A percentile compares a stretch with the other conserved stretches of the same genome.
Evolutionary conservation across 345 rosid species (phyloP).

Genomic region (Punica granatum): DNA sequence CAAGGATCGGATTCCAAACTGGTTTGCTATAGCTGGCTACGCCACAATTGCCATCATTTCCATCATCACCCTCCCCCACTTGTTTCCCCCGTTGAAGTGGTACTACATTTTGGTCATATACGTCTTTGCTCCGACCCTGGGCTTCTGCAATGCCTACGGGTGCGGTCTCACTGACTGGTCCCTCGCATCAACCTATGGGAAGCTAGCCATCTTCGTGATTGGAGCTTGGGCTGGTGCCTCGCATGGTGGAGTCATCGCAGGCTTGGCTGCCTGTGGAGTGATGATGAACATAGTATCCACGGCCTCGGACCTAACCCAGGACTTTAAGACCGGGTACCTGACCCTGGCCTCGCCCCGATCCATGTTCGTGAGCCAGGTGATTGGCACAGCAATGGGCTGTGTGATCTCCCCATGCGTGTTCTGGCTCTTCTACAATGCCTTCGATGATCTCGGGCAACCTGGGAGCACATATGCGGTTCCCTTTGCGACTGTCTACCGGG

Average conservation of each 20-base stretch:
- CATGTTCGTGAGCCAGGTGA: slow-evolving; percentile 25
- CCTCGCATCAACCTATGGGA: slow-evolving; percentile 14
- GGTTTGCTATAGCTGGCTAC: slow-evolving; percentile 15
- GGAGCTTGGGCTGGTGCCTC: slow-evolving; percentile 23
- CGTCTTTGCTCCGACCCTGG: slow-evolving; percentile 14
- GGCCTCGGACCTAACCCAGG: slow-evolving; percentile 22
- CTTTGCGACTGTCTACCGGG: slow-evolving; percentile 4
- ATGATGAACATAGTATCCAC: slow-evolving; percentile 25
- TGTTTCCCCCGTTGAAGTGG: slow-evolving; percentile 23
- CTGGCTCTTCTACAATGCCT: slow-evolving; percentile 28
- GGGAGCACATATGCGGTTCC: slow-evolving; percentile 9
- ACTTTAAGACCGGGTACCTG: slow-evolving; percentile 24
- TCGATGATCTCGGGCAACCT: slow-evolving; percentile 8
- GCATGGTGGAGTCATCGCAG: slow-evolving; percentile 21
- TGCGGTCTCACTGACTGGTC: slow-evolving; percentile 26
- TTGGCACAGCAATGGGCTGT: slow-evolving; percentile 29
- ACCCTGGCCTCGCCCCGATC: slow-evolving; percentile 25
- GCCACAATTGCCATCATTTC: slow-evolving; percentile 12
- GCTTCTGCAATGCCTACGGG: slow-evolving; percentile 26
- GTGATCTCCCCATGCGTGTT: slow-evolving; percentile 16
- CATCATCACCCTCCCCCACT: slow-evolving; percentile 10
- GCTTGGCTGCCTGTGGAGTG: slow-evolving; percentile 23
- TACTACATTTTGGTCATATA: slow-evolving; percentile 21
- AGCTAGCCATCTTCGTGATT: slow-evolving; percentile 17
- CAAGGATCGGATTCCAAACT: slow-evolving; percentile 18